Evolutionary conservation across 352 stramenopile genomes (phyloP), one percentile per base, ranked within the genome.

Genomic region (Pythium dissimile): DNA sequence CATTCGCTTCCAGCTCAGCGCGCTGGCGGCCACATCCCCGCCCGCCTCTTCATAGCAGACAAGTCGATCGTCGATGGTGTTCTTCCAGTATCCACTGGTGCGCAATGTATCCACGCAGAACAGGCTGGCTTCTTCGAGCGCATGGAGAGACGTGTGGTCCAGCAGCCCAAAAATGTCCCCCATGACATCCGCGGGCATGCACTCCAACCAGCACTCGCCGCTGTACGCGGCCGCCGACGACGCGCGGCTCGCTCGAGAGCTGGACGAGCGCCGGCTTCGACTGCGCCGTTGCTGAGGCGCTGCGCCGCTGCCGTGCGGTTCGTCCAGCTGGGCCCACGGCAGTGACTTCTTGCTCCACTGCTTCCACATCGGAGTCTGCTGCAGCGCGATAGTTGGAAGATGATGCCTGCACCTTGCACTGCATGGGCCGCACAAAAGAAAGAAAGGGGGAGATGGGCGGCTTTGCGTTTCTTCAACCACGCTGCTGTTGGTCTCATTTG

Each of bases 141-240:
- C 56, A 39, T 64, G 56, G 28, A 59, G 48, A 18, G 56, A 52
- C 6, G n/a, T 20, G 32, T 64, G 56, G 48, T 64, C 56, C 16
- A 64, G 41, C 2, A 35, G 35, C 39, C 28, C 26, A 23, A 64
- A n/a, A 5, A 64, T 23, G 20, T 12, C n/a, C 18, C 42, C 30
- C 1, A 52, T 18, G 1, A 47, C 47, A 34, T 54, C 56, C 4
- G 27, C 31, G 12, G 56, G 47, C 13, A 63, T 35, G 18, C 7
- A 4, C 46, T 57, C 28, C 24, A 63, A 31, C 46, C 46, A 51
- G 34, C 37, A 38, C 1, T n/a, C n/a, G 24, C 43, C 46, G 10
- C 5, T 62, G 24, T 38, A 42, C 2, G 26, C 5, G 13, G 37
- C 21, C 7, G 10, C 20, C 10, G 44, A 38, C 7, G 34, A 55